phyloP scores from a whole-genome alignment of 345 rosid genomes.

The Eucalyptus regnans region DNA sequence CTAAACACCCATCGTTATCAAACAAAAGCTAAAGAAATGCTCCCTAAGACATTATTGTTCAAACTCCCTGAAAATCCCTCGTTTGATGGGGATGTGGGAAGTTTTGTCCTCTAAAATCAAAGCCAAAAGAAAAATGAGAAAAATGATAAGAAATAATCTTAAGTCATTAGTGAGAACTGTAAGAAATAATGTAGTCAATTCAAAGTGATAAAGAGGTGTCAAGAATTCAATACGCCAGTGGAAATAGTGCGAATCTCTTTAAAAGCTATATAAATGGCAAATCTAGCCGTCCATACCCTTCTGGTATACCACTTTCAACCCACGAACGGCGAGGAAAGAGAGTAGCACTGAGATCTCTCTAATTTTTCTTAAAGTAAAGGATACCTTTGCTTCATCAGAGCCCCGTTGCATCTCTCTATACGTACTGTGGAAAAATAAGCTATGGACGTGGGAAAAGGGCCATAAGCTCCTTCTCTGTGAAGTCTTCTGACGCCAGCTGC shows the following conservation, averaged over 20 bases:
- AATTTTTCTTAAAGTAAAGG: neutral
- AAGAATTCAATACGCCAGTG: neutral
- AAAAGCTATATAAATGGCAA: too few relatives aligned
- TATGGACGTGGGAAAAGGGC: neutral
- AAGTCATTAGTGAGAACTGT: neutral
- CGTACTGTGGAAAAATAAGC: neutral
- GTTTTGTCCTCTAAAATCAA: neutral
- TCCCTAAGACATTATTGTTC: accelerated
- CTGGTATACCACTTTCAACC: neutral
- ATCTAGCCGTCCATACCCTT: neutral
- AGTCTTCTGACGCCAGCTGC: neutral
- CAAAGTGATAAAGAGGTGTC: neutral
- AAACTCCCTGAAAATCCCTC: accelerated
- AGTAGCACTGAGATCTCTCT: neutral
- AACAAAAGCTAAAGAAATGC: neutral
- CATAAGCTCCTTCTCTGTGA: neutral
- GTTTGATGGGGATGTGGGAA: neutral
- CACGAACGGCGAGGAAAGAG: neutral
- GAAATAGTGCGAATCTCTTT: neutral
- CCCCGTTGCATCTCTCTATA: neutral
- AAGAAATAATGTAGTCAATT: neutral
- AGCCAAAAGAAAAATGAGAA: neutral
- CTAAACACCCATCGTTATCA: neutral
- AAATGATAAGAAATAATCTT: neutral
- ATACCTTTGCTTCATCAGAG: neutral